A percentile compares a stretch with the other conserved stretches of the same genome.
Evolutionary conservation across 2,329 filamentous ascomycete genomes (phyloP).

Genomic region (Paecilomyces sp.): DNA sequence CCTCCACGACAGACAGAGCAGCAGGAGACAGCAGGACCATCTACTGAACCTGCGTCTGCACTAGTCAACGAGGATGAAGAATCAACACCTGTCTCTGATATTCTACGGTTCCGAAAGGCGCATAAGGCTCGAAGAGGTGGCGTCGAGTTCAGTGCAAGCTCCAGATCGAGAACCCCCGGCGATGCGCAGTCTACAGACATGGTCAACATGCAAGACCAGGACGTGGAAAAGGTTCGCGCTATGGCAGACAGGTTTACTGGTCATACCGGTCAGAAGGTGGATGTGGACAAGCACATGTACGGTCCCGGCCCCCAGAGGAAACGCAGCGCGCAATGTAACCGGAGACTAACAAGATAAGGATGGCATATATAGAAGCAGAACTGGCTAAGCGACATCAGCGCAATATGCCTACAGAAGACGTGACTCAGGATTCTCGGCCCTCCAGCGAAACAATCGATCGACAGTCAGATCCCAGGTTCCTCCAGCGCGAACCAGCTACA

Average conservation of each 20-base stretch:
- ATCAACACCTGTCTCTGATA: slow-evolving; percentile 17
- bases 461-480: slow-evolving; percentile 15
- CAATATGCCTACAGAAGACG: slow-evolving; percentile 10
- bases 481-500: slow-evolving; percentile 42
- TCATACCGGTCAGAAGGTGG: slow-evolving; percentile 52
- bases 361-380: slow-evolving; percentile 60
- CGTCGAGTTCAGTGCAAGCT: slow-evolving; percentile 37
- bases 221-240: slow-evolving; percentile 28
- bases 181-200: slow-evolving; percentile 17
- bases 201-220: slow-evolving; percentile 21
- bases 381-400: slow-evolving; percentile 48
- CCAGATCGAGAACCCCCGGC: slow-evolving; percentile 14
- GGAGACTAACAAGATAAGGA: slow-evolving; percentile 56
- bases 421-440: slow-evolving; percentile 3
- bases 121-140: slow-evolving; percentile 33
- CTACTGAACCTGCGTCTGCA: slow-evolving; percentile 7
- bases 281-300: slow-evolving; percentile 59
- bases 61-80: slow-evolving; percentile 10
- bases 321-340: slow-evolving; percentile 11
- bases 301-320: slow-evolving; percentile 18
- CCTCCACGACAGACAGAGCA: not conserved
- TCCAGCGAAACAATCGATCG: slow-evolving; percentile 7
- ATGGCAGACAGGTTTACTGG: slow-evolving; percentile 49
- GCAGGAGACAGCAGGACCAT: slow-evolving; percentile 1
- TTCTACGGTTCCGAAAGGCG: slow-evolving; percentile 32